Conservation (phyloP, 2,329 filamentous ascomycete species). For the Mycosphaerella arachidis region DNA sequence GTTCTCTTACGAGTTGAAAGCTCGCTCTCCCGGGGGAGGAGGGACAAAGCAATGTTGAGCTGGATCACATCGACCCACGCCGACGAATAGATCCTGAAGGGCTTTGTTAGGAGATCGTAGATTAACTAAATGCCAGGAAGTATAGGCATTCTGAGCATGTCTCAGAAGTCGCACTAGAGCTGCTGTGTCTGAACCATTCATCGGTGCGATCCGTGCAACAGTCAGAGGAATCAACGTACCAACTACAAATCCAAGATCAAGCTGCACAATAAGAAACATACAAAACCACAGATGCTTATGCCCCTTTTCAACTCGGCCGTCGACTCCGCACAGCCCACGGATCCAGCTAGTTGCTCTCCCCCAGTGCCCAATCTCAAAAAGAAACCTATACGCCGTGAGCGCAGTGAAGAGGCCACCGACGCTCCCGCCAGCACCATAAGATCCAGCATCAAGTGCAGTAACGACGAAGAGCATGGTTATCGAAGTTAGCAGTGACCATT, state of each 20-base stretch:
- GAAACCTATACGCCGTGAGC: conserved; percentile 78
- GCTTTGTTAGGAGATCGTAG: conserved; percentile 74
- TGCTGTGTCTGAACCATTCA: too few relatives aligned
- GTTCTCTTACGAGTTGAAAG: too few relatives aligned
- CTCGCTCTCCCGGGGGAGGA: too few relatives aligned
- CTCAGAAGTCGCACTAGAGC: conserved; percentile 66
- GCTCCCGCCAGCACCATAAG: conserved; percentile 69
- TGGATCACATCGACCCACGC: conserved; percentile 68
- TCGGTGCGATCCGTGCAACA: conserved; percentile 35
- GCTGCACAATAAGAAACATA: conserved; percentile 81
- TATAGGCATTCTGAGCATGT: conserved; percentile 69
- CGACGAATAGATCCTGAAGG: conserved; percentile 79
- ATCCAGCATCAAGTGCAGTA: conserved; percentile 70
- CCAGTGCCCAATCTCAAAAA: conserved; percentile 52
- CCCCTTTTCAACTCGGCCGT: conserved; percentile 77
- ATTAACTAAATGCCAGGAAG: conserved; percentile 80
- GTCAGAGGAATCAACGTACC: conserved; percentile 72
- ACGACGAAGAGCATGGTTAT: conserved; percentile 83
- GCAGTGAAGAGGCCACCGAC: conserved; percentile 69
- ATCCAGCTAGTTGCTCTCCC: conserved; percentile 75
- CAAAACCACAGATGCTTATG: conserved; percentile 77
- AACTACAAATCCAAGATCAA: conserved; percentile 78
- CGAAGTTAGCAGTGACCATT: conserved; percentile 73
- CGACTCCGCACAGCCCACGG: conserved; percentile 77
- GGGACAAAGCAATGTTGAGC: too few relatives aligned